A percentile compares a stretch with the other conserved stretches of the same genome.
These are phyloP conservation scores for Otatea glauca DNA, from an alignment of 176 grass and related monocot species.

Conservation along the genomic window DNA sequence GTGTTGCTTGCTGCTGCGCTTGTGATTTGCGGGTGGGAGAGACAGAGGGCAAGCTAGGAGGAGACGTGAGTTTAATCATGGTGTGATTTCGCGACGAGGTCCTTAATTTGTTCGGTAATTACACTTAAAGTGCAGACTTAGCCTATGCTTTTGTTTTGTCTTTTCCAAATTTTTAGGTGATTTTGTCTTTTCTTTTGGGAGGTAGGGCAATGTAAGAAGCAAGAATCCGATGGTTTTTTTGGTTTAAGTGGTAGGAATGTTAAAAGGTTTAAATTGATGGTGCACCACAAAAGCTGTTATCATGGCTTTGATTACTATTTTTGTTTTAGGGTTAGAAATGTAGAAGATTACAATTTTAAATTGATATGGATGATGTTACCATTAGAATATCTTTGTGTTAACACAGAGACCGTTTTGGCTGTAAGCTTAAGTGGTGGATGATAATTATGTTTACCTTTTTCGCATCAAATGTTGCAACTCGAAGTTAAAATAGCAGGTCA, in stretches of 20 bases:
- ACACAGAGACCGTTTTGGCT: neutral
- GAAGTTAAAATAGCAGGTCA: too few relatives aligned
- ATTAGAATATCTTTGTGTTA: neutral
- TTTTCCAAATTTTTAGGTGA: constrained; percentile 22
- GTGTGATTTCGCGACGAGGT: neutral
- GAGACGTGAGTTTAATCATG: constrained; percentile 49
- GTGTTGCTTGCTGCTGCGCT: constrained; percentile 29
- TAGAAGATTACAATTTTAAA: neutral
- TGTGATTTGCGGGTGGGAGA: constrained; percentile 25
- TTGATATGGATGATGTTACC: neutral
- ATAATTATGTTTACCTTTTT: too few relatives aligned
- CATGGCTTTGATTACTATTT: neutral
- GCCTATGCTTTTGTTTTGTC: constrained; percentile 31
- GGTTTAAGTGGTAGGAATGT: neutral
- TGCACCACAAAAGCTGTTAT: neutral
- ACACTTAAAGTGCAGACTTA: neutral
- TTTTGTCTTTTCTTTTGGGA: constrained; percentile 43
- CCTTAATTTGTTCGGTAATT: neutral
- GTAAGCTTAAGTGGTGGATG: too few relatives aligned
- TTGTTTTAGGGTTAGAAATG: neutral
- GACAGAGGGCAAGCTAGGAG: neutral
- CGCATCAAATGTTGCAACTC: too few relatives aligned
- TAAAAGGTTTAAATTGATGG: neutral
- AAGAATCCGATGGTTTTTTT: neutral
- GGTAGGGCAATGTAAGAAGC: constrained; percentile 7